Conservation (phyloP, 2,329 filamentous ascomycete species). For the Davidsoniella eucalypti region DNA sequence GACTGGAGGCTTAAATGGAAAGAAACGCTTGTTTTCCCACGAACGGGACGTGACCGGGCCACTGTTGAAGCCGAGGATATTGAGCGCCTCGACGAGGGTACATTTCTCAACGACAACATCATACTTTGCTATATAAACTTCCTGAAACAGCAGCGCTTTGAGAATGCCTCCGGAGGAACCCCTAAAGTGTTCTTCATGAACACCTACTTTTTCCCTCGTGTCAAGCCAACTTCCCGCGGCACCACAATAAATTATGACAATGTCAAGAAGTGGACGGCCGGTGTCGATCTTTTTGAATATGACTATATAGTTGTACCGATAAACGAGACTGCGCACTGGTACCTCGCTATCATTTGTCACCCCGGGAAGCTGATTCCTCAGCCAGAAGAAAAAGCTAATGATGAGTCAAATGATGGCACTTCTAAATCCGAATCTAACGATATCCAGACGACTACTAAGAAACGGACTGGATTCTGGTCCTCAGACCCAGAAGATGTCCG, state of each 20-base stretch:
- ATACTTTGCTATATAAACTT: conserved; percentile 76
- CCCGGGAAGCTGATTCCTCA: conserved; percentile 41
- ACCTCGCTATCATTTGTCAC: conserved; percentile 88
- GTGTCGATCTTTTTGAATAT: conserved; percentile 66
- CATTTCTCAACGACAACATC: conserved; percentile 85
- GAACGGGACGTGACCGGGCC: conserved; percentile 40
- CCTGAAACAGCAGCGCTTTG: conserved; percentile 41
- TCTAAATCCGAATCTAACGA: neutral
- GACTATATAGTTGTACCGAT: conserved; percentile 88
- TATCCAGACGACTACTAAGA: neutral
- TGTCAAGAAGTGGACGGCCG: conserved; percentile 76
- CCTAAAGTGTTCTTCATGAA: conserved; percentile 75
- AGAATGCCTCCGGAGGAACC: conserved; percentile 30
- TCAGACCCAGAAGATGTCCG: conserved; percentile 38
- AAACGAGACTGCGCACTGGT: conserved; percentile 82
- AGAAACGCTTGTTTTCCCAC: conserved; percentile 44
- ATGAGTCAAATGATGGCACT: neutral
- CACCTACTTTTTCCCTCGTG: conserved; percentile 73
- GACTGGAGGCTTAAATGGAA: conserved; percentile 38
- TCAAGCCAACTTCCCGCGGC: conserved; percentile 39
- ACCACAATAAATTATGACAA: conserved; percentile 59
- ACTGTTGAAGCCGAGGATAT: conserved; percentile 60
- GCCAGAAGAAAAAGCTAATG: neutral
- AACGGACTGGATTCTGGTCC: neutral
- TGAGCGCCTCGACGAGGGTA: conserved; percentile 58